These are phyloP conservation scores for Sanghuangporus weigelae DNA, from an alignment of 1,284 basidiomycete species.

Conservation along the genomic window DNA sequence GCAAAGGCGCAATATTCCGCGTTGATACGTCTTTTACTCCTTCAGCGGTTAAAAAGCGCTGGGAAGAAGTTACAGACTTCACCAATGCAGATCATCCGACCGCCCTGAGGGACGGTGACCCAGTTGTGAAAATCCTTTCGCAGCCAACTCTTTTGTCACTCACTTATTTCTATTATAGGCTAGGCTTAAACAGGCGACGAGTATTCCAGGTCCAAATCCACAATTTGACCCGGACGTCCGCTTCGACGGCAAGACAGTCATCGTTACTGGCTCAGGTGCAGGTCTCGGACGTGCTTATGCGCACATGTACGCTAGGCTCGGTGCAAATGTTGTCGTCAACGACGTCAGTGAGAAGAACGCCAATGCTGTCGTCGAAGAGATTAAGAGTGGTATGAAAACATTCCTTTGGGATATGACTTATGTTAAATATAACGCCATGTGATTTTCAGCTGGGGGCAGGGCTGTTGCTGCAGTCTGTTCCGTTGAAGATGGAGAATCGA, in stretches of 20 bases:
- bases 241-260: conserved; percentile 88
- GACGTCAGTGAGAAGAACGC: conserved; percentile 89
- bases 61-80: conserved; percentile 83
- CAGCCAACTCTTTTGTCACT: background rate
- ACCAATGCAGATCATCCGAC: conserved; percentile 70
- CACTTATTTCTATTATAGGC: conserved; percentile 34
- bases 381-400: conserved; percentile 58
- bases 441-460: conserved; percentile 72
- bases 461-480: conserved; percentile 83
- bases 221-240: conserved; percentile 71
- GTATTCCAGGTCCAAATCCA: conserved; percentile 59
- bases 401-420: background rate
- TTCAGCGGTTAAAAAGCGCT: conserved; percentile 84
- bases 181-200: conserved; percentile 66
- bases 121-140: conserved; percentile 38
- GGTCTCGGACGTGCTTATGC: conserved; percentile 93
- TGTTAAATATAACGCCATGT: background rate
- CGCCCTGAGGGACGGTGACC: conserved; percentile 65
- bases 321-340: conserved; percentile 96
- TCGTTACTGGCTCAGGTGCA: conserved; percentile 92
- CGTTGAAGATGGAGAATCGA: conserved; percentile 86
- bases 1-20: conserved; percentile 85
- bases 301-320: conserved; percentile 84
- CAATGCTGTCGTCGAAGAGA: conserved; percentile 80
- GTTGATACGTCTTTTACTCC: conserved; percentile 91